Base-by-base conservation (phyloP, 345 rosid genomes). In the Psidium guajava region DNA sequence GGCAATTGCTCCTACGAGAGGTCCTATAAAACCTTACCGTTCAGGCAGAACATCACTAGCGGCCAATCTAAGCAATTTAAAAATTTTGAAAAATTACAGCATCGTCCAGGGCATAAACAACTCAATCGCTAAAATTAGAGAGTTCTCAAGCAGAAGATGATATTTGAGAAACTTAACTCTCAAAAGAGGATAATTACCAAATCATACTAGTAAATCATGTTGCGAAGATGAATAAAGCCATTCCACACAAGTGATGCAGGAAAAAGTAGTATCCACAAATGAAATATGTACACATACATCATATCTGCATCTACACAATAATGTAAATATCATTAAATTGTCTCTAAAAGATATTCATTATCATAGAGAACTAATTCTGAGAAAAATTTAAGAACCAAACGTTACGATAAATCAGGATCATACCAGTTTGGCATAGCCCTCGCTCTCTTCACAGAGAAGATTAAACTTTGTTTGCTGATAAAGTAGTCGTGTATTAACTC, bases 401-500 rank as follows among this genome's bases (percentile, higher is more conserved):
- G 44, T 42, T 20, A 52, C 4, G 20, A 27, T 49, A 83, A 22
- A 56, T 20, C 40, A 24, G 57, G 69, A 82, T 84, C 92, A 22
- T 91, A 97, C 99, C 99, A 98, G 91, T 91, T 98, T 98, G 69
- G 99, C 99, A 90, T 98, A 98, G 90, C 99, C 99, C 90, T 98
- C 99, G 50, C 98, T 98, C 91, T 98, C 99, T 91, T 98, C 99
- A 25, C 99, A 94, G 86, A 96, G 95, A 89, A 98, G 94, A 89
- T 98, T 98, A 90, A 98, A 98, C 88, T 98, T 98, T 61, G 99
- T 95, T 91, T 98, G 99, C 89, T 97, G 99, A 91, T 97, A 97
- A 83, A 96, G 97, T 88, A 97, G 95, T 58, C 99, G 99, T 73
- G 99, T 97, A 89, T 97, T 97, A 84, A 97, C 94, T 87, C 99